Percentiles rank a stretch among this genome's conserved stretches.
Conservation (phyloP, 2,329 filamentous ascomycete genomes). For the Phoma sp. region DNA sequence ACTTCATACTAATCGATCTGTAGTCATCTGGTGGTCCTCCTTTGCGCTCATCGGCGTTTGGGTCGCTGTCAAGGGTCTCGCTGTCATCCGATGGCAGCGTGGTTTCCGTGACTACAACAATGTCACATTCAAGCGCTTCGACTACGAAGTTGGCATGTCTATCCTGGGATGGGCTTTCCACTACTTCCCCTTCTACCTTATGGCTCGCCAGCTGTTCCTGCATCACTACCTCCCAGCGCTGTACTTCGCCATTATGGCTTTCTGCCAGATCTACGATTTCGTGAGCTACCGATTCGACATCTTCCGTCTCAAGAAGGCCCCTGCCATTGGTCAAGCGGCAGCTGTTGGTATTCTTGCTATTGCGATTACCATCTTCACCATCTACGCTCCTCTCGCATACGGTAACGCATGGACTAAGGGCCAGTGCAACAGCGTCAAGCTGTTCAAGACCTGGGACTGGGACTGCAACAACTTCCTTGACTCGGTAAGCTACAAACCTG, state of each 20-base stretch:
- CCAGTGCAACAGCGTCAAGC: conserved; percentile 85
- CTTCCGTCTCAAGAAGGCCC: conserved; percentile 72
- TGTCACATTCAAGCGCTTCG: conserved; percentile 90
- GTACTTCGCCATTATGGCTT: conserved; percentile 89
- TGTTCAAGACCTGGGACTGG: conserved; percentile 93
- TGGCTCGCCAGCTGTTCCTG: conserved; percentile 97
- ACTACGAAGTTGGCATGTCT: conserved; percentile 91
- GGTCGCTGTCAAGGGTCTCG: conserved; percentile 82
- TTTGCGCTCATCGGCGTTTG: conserved; percentile 81
- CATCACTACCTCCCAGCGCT: conserved; percentile 98
- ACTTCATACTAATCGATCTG: too few species aligned
- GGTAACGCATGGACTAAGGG: conserved; percentile 92
- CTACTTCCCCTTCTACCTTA: conserved; percentile 98
- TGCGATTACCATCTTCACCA: conserved; percentile 76
- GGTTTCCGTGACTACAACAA: conserved; percentile 86
- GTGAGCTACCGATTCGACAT: conserved; percentile 74
- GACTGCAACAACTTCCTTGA: conserved; percentile 94
- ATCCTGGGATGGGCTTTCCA: conserved; percentile 96
- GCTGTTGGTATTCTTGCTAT: conserved; percentile 77
- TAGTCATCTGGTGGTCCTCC: conserved; percentile 90
- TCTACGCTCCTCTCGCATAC: conserved; percentile 91
- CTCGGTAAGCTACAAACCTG: conserved; percentile 70
- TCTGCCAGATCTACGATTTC: conserved; percentile 92
- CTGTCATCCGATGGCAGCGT: conserved; percentile 92
- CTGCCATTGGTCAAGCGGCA: conserved; percentile 76